Conservation (phyloP, 371 early-diverging fungal genomes). For the Choanephora cucurbitarum region DNA sequence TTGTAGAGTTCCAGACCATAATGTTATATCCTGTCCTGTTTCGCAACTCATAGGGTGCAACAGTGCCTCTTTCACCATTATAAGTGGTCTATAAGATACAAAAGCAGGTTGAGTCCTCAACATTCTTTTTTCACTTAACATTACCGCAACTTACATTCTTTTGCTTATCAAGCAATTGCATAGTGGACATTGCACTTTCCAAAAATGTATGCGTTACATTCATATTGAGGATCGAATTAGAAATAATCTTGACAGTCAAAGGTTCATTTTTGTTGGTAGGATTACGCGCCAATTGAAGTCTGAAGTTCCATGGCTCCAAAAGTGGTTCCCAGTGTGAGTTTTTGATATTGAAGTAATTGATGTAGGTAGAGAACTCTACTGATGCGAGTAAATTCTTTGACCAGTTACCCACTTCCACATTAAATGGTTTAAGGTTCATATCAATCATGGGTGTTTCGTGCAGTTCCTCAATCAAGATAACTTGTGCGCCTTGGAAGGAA, state of each 20-base stretch:
- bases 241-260: conserved; percentile 63
- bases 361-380: conserved; percentile 68
- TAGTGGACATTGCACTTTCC: conserved; percentile 75
- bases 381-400: conserved; percentile 74
- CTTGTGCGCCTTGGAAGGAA: conserved; percentile 72
- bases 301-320: conserved; percentile 88
- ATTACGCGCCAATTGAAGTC: conserved; percentile 46
- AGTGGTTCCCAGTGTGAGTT: conserved; percentile 99
- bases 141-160: conserved; percentile 27
- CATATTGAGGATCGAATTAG: conserved; percentile 81
- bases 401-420: conserved; percentile 87
- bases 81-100: conserved; percentile 26
- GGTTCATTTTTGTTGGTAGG: conserved; percentile 23
- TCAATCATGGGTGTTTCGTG: conserved; percentile 93
- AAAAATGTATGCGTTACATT: conserved; percentile 88
- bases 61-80: conserved; percentile 45
- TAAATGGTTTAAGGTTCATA: conserved; percentile 75
- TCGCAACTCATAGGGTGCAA: conserved; percentile 80
- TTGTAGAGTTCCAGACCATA: conserved; percentile 83
- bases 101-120: background rate
- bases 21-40: conserved; percentile 92
- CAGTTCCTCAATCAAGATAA: conserved; percentile 91
- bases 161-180: conserved; percentile 53
- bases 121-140: background rate
- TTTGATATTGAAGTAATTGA: conserved; percentile 92